Conservation (phyloP, 83 land plant genomes). For the Larix sibirica region DNA sequence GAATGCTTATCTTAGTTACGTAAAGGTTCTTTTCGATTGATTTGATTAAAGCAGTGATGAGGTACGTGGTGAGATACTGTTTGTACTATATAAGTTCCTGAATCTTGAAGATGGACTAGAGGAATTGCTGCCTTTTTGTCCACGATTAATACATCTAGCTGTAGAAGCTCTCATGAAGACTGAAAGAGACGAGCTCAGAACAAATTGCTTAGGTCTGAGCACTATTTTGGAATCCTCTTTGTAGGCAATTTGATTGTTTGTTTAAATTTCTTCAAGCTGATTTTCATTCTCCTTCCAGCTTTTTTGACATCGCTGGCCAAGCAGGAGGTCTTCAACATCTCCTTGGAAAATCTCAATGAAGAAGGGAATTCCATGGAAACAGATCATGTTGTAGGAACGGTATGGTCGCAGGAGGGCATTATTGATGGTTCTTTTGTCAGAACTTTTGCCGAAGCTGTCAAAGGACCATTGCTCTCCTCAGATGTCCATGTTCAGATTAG, state of each 20-base stretch:
- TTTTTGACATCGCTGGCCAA: slow-evolving; percentile 47
- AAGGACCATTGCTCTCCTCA: slow-evolving; percentile 75
- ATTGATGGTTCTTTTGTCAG: slow-evolving; percentile 13
- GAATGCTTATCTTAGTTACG: background rate
- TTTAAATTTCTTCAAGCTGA: background rate
- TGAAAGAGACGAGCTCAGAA: slow-evolving; percentile 64
- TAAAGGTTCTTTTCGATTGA: background rate
- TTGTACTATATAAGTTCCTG: slow-evolving; percentile 62
- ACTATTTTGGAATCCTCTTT: background rate
- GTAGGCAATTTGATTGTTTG: background rate
- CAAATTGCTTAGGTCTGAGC: slow-evolving; percentile 64
- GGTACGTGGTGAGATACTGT: slow-evolving; percentile 71
- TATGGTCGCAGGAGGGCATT: background rate
- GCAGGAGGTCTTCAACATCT: slow-evolving; percentile 28
- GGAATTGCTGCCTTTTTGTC: slow-evolving; percentile 24
- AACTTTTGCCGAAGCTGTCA: slow-evolving; percentile 73
- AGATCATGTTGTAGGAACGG: slow-evolving; percentile 11
- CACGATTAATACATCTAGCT: slow-evolving; percentile 36
- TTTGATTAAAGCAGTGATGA: slow-evolving; percentile 51
- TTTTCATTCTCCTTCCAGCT: slow-evolving; percentile 26
- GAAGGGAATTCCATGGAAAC: slow-evolving; percentile 29
- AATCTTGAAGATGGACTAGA: slow-evolving; percentile 27
- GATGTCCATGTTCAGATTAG: slow-evolving; percentile 59
- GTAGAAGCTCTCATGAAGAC: slow-evolving; percentile 62
- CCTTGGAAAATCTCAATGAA: slow-evolving; percentile 14